Evolutionary conservation across 179 eudicot species (phyloP).

Genomic region (Nepenthes alata): DNA sequence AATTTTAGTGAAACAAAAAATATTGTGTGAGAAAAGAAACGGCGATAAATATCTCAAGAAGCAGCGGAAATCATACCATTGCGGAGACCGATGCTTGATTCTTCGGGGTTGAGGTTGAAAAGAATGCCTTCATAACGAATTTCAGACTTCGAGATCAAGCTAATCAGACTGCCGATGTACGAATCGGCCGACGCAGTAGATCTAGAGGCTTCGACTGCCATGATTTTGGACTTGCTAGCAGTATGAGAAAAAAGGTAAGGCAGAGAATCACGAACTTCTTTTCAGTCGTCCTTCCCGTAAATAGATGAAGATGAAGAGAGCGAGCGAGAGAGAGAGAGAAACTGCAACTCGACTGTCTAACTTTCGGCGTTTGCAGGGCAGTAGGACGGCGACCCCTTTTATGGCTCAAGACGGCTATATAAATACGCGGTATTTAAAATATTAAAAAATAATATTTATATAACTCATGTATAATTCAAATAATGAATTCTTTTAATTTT

Average conservation of each 20-base stretch:
- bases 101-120: slow-evolving; percentile 27
- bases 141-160: slow-evolving; percentile 33
- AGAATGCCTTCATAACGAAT: slow-evolving; percentile 47
- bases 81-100: slow-evolving; percentile 35
- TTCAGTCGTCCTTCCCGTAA: not conserved
- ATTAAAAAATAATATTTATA: no score
- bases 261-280: not conserved
- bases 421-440: no score
- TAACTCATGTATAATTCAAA: no score
- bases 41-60: not conserved
- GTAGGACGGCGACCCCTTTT: no score
- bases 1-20: no score
- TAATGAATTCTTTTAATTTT: no score
- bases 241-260: not conserved
- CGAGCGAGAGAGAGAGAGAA: slow-evolving; percentile 8
- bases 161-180: slow-evolving; percentile 33
- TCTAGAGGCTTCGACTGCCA: slow-evolving; percentile 13
- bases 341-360: no score
- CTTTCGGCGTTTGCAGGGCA: no score
- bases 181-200: slow-evolving; percentile 19
- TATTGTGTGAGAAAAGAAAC: not conserved
- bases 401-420: no score
- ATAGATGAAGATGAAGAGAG: not conserved
- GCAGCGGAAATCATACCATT: slow-evolving; percentile 16
- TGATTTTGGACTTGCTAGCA: not conserved